Evolutionary conservation across 768 basidiomycete genomes (phyloP), one percentile per base, ranked within the genome.

Genomic region (Coprinopsis strossmayeri): DNA sequence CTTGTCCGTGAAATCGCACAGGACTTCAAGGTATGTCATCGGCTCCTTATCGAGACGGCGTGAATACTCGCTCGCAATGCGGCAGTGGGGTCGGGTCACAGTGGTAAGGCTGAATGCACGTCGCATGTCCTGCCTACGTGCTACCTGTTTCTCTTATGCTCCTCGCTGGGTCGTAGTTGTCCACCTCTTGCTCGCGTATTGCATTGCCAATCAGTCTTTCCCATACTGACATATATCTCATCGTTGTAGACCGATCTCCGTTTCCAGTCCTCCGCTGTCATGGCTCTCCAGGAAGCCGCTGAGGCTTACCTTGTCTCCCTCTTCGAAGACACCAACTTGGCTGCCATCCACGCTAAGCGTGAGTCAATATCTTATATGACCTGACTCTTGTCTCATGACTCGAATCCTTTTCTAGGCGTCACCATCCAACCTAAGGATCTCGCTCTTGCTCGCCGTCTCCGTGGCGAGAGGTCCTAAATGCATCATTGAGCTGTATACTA

Each of bases 1-100:
- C 83, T 98, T 60, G 94, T 97, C 55, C 91, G 91, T 77, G 87
- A 93, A 72, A 92, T 93, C 58, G 90, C 90, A n/a, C 90, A 92
- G 69, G 91, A 91, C 69, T 92, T 94, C 80, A 94, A 94, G 84
- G 87, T 84, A 50, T 25, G 72, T 58, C 18, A 18, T 46, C 25
- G 23, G 38, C 25, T 35, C 20, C 24, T 15, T 39, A 34, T 37
- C 7, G 28, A 23, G 53, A 10, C 45, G 13, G 17, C 15, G 30
- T 32, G 30, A 7, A n/a, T n/a, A n/a, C n/a, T n/a, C n/a, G n/a
- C n/a, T n/a, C n/a, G n/a, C n/a, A n/a, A n/a, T n/a, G n/a, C n/a
- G n/a, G n/a, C n/a, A n/a, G n/a, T n/a, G n/a, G n/a, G n/a, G n/a
- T n/a, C n/a, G n/a, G n/a, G n/a, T n/a, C n/a, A n/a, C n/a, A n/a